Evolutionary conservation across 441 rosid species (phyloP), one percentile per base, ranked within the genome.

Genomic region (Populus tomentosa): DNA sequence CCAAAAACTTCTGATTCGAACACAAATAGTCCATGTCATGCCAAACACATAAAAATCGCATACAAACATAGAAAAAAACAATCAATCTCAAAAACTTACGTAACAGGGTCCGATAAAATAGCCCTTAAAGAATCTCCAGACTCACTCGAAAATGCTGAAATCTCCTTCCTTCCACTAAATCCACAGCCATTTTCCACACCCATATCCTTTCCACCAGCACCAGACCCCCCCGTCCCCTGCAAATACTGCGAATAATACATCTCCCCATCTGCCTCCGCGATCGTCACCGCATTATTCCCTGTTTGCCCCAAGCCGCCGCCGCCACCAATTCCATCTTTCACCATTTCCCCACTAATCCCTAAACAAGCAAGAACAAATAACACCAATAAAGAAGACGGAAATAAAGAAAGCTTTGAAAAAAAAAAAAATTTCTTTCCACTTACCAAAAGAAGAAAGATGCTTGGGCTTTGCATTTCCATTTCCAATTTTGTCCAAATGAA

Each of bases 111-210:
- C 10, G 97, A 90, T 53, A 93, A 86, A 80, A 91, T 89, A 73
- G 87, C 78, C 84, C 90, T 88, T 74, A 94, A 81, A 33, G 97
- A 86, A 66, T 91, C 98, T 77, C 95, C 90, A 2, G 94, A 89
- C 70, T 86, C 90, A 67, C 70, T 80, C 11, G 89, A 81, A 79
- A 81, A 84, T 3, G 85, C 73, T 11, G 84, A 78, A 75, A 72
- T 82, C 67, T 92, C 97, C 87, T 89, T 92, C 81, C 94, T 88
- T 66, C 97, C 97, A 30, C 91, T 92, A 79, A 88, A 89, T 69
- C 94, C 92, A 71, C 92, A 90, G 21, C 85, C 83, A 80, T 86
- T 86, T 65, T 86, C 91, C 71, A 73, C 82, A 78, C 66, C 82
- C 69, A 82, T 77, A 75, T 89, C 95, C 83, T 90, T 92, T 68